Evolutionary conservation across 2,329 filamentous ascomycete species (phyloP), one percentile per base, ranked within the genome.

Genomic region (Albifimbria verrucaria): DNA sequence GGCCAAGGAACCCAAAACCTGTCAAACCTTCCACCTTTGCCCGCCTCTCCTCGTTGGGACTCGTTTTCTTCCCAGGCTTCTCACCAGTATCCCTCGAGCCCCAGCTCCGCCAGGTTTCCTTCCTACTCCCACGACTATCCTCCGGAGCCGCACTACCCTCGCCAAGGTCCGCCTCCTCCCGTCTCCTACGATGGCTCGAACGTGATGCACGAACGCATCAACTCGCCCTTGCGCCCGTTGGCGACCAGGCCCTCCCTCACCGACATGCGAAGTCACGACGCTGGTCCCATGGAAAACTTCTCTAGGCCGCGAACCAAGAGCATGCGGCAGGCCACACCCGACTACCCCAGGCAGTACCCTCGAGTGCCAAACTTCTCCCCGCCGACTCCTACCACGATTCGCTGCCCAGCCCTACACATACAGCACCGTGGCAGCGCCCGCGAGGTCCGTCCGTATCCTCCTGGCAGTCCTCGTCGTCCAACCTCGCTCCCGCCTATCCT

Each of bases 221-320:
- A 61, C 51, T 65, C 64, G 49, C 67, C 70, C 48, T 64, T 60
- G 52, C 63, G 63, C 44, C 57, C 62, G 10, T 51, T 70, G 50
- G 63, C 55, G 44, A 57, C 65, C 28, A 68, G 70, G 52, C 64
- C 67, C 45, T 70, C 68, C 42, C 58, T 65, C 36, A 52, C 62
- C 44, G 69, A 73, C 52, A 57, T 70, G 54, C 65, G 74, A 43
- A 57, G 61, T 66, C 62, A 68, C 48, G 69, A 72, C 47, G 65
- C 62, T 50, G 68, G 70, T 58, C 62, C 65, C 45, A 71, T 81
- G 45, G 77, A 78, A 60, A 85, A 85, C 66, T 85, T 85, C 64
- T 85, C 81, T n/a, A 75, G 81, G 39, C 81, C 81, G 42, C 73
- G 81, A 53, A 81, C 81, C 55, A 69, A 73, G 39, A 83, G 81